These are phyloP conservation scores for Vanilla planifolia DNA, from an alignment of 106 monocot species.

Conservation along the genomic window DNA sequence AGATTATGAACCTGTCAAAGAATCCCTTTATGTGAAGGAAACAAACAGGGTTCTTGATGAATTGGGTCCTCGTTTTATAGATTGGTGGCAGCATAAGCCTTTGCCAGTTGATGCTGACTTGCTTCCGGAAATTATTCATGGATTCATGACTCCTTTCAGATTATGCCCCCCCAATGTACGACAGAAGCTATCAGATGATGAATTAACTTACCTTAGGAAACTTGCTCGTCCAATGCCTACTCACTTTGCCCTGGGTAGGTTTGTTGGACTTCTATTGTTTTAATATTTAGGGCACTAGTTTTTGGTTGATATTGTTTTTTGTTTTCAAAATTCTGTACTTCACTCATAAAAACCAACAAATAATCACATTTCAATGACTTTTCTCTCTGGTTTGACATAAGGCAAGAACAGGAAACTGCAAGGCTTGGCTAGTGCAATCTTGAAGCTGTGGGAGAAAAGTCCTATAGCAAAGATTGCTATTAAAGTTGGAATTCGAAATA, in stretches of 20 bases:
- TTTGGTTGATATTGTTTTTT: neutral
- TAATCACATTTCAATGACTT: neutral
- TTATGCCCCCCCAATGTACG: constrained; percentile 48
- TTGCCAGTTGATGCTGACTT: constrained; percentile 94
- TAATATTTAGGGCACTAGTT: neutral
- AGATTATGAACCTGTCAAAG: constrained; percentile 12
- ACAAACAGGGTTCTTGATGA: constrained; percentile 63
- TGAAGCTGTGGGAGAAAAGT: constrained; percentile 93
- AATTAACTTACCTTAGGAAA: constrained; percentile 69
- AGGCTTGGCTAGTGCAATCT: constrained; percentile 81
- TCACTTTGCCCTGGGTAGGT: constrained; percentile 89
- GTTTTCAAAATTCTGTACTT: neutral
- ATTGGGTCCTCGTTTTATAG: constrained; percentile 89
- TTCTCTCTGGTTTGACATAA: constrained; percentile 22
- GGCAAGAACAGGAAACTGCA: constrained; percentile 79
- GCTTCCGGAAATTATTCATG: constrained; percentile 72
- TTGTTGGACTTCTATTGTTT: neutral
- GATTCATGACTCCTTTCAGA: constrained; percentile 57
- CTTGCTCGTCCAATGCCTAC: constrained; percentile 78
- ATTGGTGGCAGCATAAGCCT: constrained; percentile 90
- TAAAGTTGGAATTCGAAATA: constrained; percentile 70
- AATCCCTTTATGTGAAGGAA: constrained; percentile 78
- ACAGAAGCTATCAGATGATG: constrained; percentile 41
- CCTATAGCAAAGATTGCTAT: constrained; percentile 83
- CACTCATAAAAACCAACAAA: neutral